Conservation (phyloP, 768 basidiomycete species). For the Gloeophyllum trabeum region DNA sequence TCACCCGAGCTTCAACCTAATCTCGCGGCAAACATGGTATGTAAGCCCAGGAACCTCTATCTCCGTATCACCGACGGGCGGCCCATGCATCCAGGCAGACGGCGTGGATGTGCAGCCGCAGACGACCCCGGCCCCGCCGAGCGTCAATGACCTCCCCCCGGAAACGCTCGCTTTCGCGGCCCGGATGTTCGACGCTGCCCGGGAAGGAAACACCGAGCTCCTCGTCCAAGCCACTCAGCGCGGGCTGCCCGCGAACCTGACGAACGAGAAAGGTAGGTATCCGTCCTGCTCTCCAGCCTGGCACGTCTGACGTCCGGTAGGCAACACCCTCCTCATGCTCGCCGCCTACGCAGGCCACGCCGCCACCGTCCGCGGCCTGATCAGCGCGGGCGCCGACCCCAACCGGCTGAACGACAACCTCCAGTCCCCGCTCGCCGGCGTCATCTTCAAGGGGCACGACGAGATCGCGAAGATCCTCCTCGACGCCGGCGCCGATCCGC, state of each 20-base stretch:
- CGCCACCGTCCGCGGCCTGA: conserved; percentile 37
- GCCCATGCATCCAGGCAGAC: no score
- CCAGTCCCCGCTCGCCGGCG: conserved; percentile 68
- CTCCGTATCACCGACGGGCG: no score
- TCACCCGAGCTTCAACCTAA: no score
- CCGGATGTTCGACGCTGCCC: conserved; percentile 68
- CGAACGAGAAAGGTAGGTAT: conserved; percentile 52
- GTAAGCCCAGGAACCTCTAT: no score
- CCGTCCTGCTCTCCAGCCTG: neutral
- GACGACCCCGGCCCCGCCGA: no score
- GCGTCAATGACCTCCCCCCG: conserved; percentile 23
- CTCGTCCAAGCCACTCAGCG: conserved; percentile 53
- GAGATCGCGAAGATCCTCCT: conserved; percentile 50
- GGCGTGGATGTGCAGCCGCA: no score
- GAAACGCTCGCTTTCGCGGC: conserved; percentile 41
- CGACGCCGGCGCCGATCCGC: conserved; percentile 44
- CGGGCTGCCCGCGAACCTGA: conserved; percentile 62
- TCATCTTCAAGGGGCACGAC: conserved; percentile 63
- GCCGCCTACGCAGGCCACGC: conserved; percentile 63
- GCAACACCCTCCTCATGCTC: conserved; percentile 74
- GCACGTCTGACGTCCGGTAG: conserved; percentile 18
- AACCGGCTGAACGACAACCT: conserved; percentile 61
- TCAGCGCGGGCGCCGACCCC: conserved; percentile 49
- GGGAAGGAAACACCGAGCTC: conserved; percentile 39
- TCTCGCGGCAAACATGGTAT: no score